phyloP scores from a whole-genome alignment of 345 rosid species.

The Eucalyptus fibrosa region DNA sequence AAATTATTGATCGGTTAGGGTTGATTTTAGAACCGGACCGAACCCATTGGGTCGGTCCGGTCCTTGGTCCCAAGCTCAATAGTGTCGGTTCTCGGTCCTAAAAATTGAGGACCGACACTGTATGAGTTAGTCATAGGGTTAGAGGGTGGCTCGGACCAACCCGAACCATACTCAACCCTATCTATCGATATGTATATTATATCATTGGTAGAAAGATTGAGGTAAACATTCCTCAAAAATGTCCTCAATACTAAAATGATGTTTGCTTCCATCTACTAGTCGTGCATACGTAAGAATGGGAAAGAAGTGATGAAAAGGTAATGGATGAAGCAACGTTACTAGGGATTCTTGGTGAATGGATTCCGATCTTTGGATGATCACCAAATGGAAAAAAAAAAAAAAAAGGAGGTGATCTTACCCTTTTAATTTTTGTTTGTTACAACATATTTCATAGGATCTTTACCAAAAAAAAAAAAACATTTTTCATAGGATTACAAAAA shows the following conservation, averaged over 20 bases:
- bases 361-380: not conserved
- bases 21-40: no score
- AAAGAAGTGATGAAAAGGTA: not conserved
- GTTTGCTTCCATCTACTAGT: accelerated
- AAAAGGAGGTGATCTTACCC: not conserved
- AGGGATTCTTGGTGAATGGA: not conserved
- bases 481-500: not conserved
- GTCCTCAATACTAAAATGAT: not conserved
- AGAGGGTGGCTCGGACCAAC: no score
- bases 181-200: accelerated
- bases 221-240: accelerated
- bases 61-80: no score
- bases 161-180: not conserved
- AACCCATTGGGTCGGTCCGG: no score
- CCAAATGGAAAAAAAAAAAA: no score
- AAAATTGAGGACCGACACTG: no score
- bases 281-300: not conserved
- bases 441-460: not conserved
- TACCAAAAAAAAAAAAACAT: not conserved
- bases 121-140: no score
- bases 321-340: not conserved
- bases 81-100: no score
- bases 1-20: no score
- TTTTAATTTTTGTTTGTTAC: not conserved
- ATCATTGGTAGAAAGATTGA: not conserved